phyloP scores from a whole-genome alignment of 2,329 filamentous ascomycete genomes.

The Plenodomus lindquistii region DNA sequence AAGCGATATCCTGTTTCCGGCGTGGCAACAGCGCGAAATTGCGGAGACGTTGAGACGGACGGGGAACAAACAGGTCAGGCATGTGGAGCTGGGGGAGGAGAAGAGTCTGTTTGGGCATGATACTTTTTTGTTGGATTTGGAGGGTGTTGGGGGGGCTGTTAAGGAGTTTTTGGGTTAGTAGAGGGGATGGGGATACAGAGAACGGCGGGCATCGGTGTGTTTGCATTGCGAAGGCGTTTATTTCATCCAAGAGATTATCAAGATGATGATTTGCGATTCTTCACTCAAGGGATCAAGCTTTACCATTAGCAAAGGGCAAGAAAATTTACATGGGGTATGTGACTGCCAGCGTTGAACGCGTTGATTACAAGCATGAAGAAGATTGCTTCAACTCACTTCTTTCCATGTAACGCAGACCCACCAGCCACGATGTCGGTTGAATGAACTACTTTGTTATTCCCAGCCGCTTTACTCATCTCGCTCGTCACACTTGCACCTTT shows the following conservation, averaged over 20 bases:
- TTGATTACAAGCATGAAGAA: too few species aligned
- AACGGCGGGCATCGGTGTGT: too few species aligned
- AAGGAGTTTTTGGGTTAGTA: conserved; percentile 72
- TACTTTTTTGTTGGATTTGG: conserved; percentile 88
- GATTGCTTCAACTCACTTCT: too few species aligned
- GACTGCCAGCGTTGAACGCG: too few species aligned
- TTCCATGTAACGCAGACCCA: too few species aligned
- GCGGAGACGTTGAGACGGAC: conserved; percentile 76
- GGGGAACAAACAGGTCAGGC: conserved; percentile 80
- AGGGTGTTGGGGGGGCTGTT: conserved; percentile 86
- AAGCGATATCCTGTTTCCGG: conserved; percentile 94
- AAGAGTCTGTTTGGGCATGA: conserved; percentile 95
- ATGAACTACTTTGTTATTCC: not conserved
- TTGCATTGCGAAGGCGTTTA: not conserved
- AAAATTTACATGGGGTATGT: too few species aligned
- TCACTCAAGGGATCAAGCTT: too few species aligned
- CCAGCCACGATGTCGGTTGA: too few species aligned
- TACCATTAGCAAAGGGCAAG: too few species aligned
- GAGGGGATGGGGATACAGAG: too few species aligned
- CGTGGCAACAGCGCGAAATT: conserved; percentile 96
- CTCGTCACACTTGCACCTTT: conserved; percentile 29
- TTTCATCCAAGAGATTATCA: not conserved
- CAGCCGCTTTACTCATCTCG: not conserved
- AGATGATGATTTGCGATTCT: too few species aligned
- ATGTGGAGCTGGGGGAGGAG: conserved; percentile 92